Base-by-base conservation (phyloP, 2,329 filamentous ascomycete genomes). In the Phaeoacremonium minimum region DNA sequence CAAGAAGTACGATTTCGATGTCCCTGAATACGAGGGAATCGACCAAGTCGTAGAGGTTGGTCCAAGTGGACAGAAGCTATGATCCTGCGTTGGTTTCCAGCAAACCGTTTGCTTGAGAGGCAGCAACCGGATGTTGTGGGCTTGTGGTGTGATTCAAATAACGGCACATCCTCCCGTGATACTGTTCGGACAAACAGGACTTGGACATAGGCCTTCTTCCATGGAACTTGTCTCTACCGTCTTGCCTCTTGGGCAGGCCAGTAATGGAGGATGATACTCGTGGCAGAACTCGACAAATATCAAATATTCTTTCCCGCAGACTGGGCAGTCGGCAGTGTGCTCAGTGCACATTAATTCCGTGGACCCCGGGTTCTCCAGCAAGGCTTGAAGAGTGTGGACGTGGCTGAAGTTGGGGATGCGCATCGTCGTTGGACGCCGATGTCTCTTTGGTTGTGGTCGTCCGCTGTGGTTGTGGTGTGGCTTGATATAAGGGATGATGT, bases 11-110 rank as follows among this genome's bases (percentile, higher is more conserved):
- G 78, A 79, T 32, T 73, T 98, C 43, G 85, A 93, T 49, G 58
- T 95, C 36, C 91, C 91, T 5, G 65, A 76, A 45, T 98, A 96
- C 61, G 71, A 84, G 49, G 93, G 90, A 0, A 65, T 93, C 47
- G 90, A 97, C 60, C 93, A 97, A 63, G 71, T 96, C 47, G 83
- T 90, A 36, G 93, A 98, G 61, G 71, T 94, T 29, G 64, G 62
- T 12, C 52, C 58, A 9, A 59, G 60, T 32, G 69, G 60, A 22
- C 62, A 72, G 45, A 81, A 73, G 53, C 64, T 83, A 43, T 83
- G 52, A 69, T 26, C 9, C 22, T 26, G 22, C 22, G 22, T 9
- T n/a, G 22, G 22, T 9, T 9, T 26, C 22, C 22, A 9, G 22
- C n/a, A n/a, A n/a, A n/a, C n/a, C n/a, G n/a, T n/a, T n/a, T n/a